Conservation (phyloP, 345 rosid species). For the Eucalyptus rudis region DNA sequence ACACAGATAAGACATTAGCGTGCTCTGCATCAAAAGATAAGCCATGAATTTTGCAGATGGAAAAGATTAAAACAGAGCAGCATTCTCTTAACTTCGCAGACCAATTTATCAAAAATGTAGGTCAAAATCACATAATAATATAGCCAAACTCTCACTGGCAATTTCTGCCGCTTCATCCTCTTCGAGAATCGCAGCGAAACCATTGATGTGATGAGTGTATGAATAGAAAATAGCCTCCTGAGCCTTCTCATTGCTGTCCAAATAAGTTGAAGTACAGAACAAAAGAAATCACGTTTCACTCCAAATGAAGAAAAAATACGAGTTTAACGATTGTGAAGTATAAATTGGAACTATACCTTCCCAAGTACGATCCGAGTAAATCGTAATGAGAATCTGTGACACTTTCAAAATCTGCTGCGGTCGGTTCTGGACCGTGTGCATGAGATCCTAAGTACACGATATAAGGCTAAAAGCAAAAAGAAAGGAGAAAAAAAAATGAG, state of each 20-base stretch:
- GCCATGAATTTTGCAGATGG: background rate
- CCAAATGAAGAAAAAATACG: background rate
- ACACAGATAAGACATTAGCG: conserved; percentile 26
- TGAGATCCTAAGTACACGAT: conserved; percentile 24
- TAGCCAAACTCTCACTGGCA: conserved; percentile 3
- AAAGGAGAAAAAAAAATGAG: background rate
- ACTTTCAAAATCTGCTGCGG: background rate
- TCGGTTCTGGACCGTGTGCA: background rate
- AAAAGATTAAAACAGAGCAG: background rate
- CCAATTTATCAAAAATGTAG: background rate
- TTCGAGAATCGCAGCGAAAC: conserved; percentile 39
- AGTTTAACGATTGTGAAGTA: background rate
- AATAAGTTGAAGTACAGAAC: background rate
- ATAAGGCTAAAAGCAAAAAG: background rate
- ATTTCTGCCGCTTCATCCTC: conserved; percentile 20
- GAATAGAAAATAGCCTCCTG: conserved; percentile 32
- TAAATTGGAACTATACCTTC: conserved; percentile 1
- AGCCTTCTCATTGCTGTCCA: conserved; percentile 21
- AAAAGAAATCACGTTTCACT: background rate
- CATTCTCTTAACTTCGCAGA: background rate
- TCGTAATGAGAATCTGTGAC: conserved; percentile 8
- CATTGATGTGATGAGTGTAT: conserved; percentile 31
- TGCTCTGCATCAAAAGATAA: conserved; percentile 2
- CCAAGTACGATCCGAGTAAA: conserved; percentile 14
- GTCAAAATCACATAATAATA: background rate